phyloP scores from a whole-genome alignment of 2,329 filamentous ascomycete genomes.

The Pestalotiopsis sp. region DNA sequence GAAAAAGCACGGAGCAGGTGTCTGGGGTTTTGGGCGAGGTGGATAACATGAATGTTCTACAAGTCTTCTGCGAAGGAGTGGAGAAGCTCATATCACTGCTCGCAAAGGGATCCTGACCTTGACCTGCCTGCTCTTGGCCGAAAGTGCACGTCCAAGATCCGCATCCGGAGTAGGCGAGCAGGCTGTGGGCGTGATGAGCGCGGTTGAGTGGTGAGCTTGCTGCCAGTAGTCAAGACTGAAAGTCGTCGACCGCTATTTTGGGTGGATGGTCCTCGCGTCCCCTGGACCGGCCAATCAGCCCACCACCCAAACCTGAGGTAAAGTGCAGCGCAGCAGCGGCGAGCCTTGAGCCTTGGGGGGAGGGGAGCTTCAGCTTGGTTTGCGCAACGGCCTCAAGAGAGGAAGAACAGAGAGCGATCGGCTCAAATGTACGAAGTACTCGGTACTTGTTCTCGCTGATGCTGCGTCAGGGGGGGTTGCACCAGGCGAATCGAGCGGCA shows the following conservation, averaged over 20 bases:
- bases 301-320: neutral
- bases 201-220: neutral
- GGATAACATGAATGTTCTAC: constrained; percentile 16
- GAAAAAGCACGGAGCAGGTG: neutral
- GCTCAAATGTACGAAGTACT: neutral
- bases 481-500: constrained; percentile 2
- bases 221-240: neutral
- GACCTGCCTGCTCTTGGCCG: neutral
- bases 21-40: constrained; percentile 4
- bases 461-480: constrained; percentile 15
- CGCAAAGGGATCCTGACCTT: constrained; percentile 9
- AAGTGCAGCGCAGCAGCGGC: neutral
- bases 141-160: neutral
- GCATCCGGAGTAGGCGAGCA: neutral
- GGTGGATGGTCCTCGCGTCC: constrained; percentile 1
- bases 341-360: neutral
- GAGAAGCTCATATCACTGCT: constrained; percentile 10
- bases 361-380: neutral
- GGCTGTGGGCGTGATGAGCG: neutral
- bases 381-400: neutral
- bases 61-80: constrained; percentile 16
- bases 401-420: neutral
- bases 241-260: constrained; percentile 11
- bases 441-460: constrained; percentile 6
- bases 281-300: neutral